Conservation (phyloP, 202 grass and related monocot species). For the Setaria italica region DNA sequence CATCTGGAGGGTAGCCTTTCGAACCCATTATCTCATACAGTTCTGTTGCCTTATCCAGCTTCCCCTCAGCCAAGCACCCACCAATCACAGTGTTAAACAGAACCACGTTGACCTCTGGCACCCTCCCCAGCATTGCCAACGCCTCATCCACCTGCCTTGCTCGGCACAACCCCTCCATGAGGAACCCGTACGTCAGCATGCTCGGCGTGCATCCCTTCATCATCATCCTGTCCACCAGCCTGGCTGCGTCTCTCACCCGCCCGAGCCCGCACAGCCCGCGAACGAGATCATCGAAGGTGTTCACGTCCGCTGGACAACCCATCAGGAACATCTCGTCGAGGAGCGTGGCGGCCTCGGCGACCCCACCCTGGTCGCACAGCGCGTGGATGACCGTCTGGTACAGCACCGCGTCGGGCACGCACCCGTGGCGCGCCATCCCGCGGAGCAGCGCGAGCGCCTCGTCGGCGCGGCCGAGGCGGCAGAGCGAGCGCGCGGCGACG, state of each 20-base stretch:
- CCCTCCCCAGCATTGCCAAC: slow-evolving; percentile 51
- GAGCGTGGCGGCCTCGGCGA: slow-evolving; percentile 63
- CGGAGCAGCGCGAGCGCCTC: slow-evolving; percentile 67
- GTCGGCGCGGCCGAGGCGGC: slow-evolving; percentile 58
- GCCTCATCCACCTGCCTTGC: slow-evolving; percentile 67
- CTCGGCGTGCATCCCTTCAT: slow-evolving; percentile 58
- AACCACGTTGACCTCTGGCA: slow-evolving; percentile 67
- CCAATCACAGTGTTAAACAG: slow-evolving; percentile 88
- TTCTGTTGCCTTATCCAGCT: slow-evolving; percentile 60
- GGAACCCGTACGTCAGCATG: slow-evolving; percentile 68
- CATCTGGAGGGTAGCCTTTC: slow-evolving; percentile 65
- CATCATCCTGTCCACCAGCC: slow-evolving; percentile 86
- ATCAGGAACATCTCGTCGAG: slow-evolving; percentile 96
- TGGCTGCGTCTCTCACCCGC: slow-evolving; percentile 58
- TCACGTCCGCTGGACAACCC: slow-evolving; percentile 65
- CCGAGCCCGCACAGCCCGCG: slow-evolving; percentile 62
- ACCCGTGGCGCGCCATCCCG: slow-evolving; percentile 72
- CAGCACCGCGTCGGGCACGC: slow-evolving; percentile 73
- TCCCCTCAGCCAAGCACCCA: slow-evolving; percentile 59
- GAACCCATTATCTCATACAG: slow-evolving; percentile 70
- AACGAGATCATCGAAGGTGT: slow-evolving; percentile 82
- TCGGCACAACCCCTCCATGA: slow-evolving; percentile 70
- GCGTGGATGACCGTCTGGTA: slow-evolving; percentile 87
- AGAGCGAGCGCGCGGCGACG: slow-evolving; percentile 62
- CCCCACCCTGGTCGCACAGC: slow-evolving; percentile 56